A percentile compares a stretch with the other conserved stretches of the same genome.
Conservation (phyloP, 2,329 filamentous ascomycete species). For the Tolypocladium ovalisporum region DNA sequence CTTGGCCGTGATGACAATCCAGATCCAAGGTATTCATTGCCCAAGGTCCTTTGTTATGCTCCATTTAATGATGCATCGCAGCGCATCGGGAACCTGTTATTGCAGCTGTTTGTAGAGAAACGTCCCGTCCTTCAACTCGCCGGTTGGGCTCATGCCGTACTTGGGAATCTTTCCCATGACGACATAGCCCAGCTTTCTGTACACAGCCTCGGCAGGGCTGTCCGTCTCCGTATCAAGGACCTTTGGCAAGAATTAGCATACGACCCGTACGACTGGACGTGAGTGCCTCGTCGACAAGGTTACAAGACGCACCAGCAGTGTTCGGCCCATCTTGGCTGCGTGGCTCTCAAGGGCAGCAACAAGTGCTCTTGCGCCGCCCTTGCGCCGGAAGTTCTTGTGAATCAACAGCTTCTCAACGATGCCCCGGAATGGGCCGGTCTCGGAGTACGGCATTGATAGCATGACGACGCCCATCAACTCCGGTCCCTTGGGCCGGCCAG, state of each 20-base stretch:
- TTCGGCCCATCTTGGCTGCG: constrained; percentile 35
- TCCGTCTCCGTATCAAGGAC: constrained; percentile 41
- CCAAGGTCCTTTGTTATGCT: neutral
- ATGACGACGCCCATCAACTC: constrained; percentile 46
- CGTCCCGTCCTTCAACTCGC: constrained; percentile 36
- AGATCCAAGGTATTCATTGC: neutral
- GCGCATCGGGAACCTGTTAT: neutral
- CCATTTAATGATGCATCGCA: neutral
- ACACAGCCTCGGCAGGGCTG: constrained; percentile 41
- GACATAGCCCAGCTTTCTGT: constrained; percentile 43
- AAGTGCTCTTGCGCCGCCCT: constrained; percentile 39
- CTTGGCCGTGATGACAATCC: neutral
- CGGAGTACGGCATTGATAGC: constrained; percentile 36
- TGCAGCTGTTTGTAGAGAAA: constrained; percentile 50
- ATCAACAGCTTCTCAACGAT: constrained; percentile 48
- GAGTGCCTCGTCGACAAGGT: neutral
- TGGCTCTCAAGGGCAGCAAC: constrained; percentile 44
- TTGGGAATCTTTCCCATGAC: constrained; percentile 44
- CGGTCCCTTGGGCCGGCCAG: constrained; percentile 25
- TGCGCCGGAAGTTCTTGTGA: constrained; percentile 35
- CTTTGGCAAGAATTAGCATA: constrained; percentile 16
- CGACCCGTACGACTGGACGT: neutral
- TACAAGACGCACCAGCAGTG: constrained; percentile 36
- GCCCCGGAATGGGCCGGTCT: constrained; percentile 46
- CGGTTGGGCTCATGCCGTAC: constrained; percentile 37